These are phyloP conservation scores for Plantago lanceolata DNA, from an alignment of 305 asterid genomes.

Conservation along the genomic window DNA sequence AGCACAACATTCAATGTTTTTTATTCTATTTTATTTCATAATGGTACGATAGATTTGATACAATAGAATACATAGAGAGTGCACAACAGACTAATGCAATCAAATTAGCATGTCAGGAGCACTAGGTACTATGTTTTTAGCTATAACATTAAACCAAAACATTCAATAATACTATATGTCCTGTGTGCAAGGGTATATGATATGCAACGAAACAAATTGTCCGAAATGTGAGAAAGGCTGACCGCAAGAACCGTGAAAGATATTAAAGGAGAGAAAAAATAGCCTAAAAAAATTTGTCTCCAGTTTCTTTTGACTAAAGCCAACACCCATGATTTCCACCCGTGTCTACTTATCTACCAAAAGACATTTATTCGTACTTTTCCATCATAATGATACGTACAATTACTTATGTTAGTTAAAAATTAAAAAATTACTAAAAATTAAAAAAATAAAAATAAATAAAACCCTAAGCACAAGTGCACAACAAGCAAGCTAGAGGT, in stretches of 20 bases:
- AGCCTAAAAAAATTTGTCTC: background rate
- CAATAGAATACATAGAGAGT: background rate
- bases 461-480: too few species aligned
- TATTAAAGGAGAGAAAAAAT: background rate
- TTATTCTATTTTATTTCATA: too few species aligned
- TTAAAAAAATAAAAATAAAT: too few species aligned
- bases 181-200: background rate
- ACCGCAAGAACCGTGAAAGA: background rate
- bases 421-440: too few species aligned
- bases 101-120: background rate
- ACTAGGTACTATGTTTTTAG: background rate
- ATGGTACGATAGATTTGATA: background rate
- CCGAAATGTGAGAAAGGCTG: background rate
- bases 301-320: background rate
- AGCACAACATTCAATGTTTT: background rate
- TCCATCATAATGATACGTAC: background rate
- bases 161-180: too few species aligned
- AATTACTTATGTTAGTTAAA: too few species aligned
- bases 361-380: background rate
- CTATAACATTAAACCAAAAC: background rate
- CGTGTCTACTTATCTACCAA: background rate
- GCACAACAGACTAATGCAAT: background rate
- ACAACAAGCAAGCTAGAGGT: background rate
- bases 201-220: too few species aligned
- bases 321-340: background rate